Evolutionary conservation across 176 grass and related monocot genomes (phyloP).

Genomic region (Lolium perenne): DNA sequence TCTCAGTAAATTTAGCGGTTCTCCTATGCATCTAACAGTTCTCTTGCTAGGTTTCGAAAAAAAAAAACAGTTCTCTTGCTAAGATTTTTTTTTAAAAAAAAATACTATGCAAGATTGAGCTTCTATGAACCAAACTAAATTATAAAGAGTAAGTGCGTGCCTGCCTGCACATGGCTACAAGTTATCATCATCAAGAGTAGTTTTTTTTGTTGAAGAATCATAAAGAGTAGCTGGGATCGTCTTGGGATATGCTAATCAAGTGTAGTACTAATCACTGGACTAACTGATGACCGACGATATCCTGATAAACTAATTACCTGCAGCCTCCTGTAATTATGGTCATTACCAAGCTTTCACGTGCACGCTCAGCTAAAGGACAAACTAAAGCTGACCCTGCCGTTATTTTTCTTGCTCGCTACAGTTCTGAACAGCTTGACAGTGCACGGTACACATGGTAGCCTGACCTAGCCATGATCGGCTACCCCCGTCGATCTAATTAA

Average conservation of each 20-base stretch:
- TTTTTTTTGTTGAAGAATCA: not conserved
- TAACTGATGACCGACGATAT: not conserved
- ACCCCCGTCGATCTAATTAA: not conserved
- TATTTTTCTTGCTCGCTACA: not conserved
- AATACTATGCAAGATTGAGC: too few relatives aligned
- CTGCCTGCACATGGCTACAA: not conserved
- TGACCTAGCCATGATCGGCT: not conserved
- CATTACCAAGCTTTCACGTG: not conserved
- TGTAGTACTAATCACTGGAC: not conserved
- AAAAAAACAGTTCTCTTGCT: too few relatives aligned
- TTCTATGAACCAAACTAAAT: not conserved
- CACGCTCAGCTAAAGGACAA: conserved; percentile 30
- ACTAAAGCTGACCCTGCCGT: conserved; percentile 5
- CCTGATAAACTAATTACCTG: not conserved
- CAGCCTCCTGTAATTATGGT: conserved; percentile 2
- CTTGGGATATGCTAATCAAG: conserved; percentile 1
- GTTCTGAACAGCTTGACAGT: not conserved
- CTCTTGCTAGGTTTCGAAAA: too few relatives aligned
- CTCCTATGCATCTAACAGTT: too few relatives aligned
- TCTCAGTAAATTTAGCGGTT: too few relatives aligned
- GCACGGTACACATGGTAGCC: not conserved
- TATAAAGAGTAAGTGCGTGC: not conserved
- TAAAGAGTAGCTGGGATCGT: not conserved
- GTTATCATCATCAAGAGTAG: not conserved
- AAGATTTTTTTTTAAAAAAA: too few relatives aligned